Percentiles rank a stretch among this genome's conserved stretches.
Conservation (phyloP, 306 rosid genomes). For the Boehmeria nivea region DNA sequence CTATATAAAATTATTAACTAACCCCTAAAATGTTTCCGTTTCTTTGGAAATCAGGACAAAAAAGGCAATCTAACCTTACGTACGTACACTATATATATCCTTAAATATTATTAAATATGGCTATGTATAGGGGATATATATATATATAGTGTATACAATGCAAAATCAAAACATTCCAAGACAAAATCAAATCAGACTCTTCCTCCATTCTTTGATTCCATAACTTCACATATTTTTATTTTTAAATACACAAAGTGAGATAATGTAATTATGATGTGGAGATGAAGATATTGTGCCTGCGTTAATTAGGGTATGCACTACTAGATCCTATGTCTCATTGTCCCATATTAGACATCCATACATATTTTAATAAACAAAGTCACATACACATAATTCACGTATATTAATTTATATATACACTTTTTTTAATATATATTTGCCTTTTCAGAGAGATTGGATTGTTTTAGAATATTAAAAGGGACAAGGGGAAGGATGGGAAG, state of each 20-base stretch:
- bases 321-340: constrained; percentile 44
- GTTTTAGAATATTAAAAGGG: constrained; percentile 34
- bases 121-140: neutral
- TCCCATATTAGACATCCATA: constrained; percentile 22
- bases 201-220: constrained; percentile 22
- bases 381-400: constrained; percentile 21
- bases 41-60: constrained; percentile 32
- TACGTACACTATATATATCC: neutral
- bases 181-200: constrained; percentile 35
- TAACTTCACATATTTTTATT: constrained; percentile 3
- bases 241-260: neutral
- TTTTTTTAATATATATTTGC: neutral
- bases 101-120: neutral
- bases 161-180: constrained; percentile 49
- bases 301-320: constrained; percentile 39
- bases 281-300: constrained; percentile 43
- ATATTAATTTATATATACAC: neutral
- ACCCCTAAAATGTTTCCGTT: constrained; percentile 34
- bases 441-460: constrained; percentile 8
- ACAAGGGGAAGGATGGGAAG: constrained; percentile 68
- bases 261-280: constrained; percentile 7
- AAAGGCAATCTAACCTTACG: constrained; percentile 34
- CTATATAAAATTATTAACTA: constrained; percentile 4
- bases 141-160: neutral
- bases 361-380: too few relatives aligned